A percentile compares a stretch with the other conserved stretches of the same genome.
Conservation (phyloP, 2,329 filamentous ascomycete species). For the Aquanectria penicillioides region DNA sequence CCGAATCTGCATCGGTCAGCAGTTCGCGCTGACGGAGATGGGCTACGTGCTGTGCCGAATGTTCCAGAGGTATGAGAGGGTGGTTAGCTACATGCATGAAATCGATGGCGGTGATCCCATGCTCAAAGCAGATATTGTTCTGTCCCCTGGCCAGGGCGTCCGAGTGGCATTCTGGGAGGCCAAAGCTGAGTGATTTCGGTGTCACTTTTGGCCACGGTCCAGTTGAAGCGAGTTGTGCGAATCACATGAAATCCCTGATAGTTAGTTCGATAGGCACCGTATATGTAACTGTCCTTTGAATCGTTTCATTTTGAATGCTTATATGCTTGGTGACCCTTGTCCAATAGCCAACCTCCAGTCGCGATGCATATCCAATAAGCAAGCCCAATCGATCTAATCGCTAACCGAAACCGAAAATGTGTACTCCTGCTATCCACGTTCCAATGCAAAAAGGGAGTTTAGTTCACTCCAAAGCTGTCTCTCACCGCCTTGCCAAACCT, state of each 20-base stretch:
- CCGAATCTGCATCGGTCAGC: constrained; percentile 80
- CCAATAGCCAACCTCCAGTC: background rate
- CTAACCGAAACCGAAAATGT: background rate
- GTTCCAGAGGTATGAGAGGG: constrained; percentile 75
- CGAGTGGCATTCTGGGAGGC: constrained; percentile 65
- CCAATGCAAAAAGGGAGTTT: constrained; percentile 4
- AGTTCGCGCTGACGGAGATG: constrained; percentile 84
- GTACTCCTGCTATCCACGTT: background rate
- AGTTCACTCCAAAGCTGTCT: constrained; percentile 58
- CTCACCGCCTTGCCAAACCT: constrained; percentile 81
- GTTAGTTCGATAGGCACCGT: background rate
- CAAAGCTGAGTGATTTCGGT: constrained; percentile 18
- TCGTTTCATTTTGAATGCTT: too few species aligned
- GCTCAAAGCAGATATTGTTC: constrained; percentile 68
- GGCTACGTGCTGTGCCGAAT: constrained; percentile 76
- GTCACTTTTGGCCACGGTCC: background rate
- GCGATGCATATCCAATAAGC: constrained; percentile 2
- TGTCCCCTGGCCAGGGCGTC: constrained; percentile 69
- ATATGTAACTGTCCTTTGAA: too few species aligned
- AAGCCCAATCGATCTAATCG: background rate
- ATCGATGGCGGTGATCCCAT: constrained; percentile 63
- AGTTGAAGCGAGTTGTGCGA: background rate
- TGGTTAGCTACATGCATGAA: constrained; percentile 67
- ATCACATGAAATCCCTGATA: background rate
- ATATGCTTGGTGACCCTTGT: background rate